These are phyloP conservation scores for Exserohilum turcica DNA, from an alignment of 2,329 filamentous ascomycete species.

Conservation along the genomic window DNA sequence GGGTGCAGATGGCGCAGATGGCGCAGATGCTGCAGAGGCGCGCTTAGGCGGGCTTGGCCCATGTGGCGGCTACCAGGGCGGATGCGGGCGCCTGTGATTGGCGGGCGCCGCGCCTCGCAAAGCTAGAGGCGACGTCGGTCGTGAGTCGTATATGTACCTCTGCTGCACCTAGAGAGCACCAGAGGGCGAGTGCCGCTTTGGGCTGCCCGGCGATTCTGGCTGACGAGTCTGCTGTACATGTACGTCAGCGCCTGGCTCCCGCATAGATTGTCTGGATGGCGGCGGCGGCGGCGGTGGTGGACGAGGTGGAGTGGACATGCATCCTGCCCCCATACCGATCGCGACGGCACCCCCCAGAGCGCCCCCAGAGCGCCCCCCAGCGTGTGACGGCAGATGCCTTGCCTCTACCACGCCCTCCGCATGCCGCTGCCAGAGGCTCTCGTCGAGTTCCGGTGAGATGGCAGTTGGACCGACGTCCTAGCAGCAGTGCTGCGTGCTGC, in stretches of 20 bases:
- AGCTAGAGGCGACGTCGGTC: slow-evolving; percentile 13
- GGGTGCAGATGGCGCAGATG: not conserved
- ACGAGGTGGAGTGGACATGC: no score
- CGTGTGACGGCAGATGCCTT: no score
- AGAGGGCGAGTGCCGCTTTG: not conserved
- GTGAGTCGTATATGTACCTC: slow-evolving; percentile 9
- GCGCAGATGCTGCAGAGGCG: slow-evolving; percentile 2
- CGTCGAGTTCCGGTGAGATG: no score
- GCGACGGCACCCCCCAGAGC: no score
- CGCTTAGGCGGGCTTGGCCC: slow-evolving; percentile 6
- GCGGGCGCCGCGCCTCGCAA: not conserved
- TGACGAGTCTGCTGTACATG: not conserved
- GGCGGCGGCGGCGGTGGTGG: no score
- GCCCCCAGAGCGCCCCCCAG: no score
- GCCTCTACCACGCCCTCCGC: no score
- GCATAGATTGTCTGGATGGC: no score
- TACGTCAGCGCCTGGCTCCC: not conserved
- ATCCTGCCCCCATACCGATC: no score
- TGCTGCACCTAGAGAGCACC: slow-evolving; percentile 5
- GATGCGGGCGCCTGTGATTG: slow-evolving; percentile 2
- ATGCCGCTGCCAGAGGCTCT: no score
- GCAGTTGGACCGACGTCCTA: no score
- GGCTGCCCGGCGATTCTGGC: not conserved
- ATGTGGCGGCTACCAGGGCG: not conserved
- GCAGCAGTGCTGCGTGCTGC: no score